These are phyloP conservation scores for Paramecium caudatum DNA, from an alignment of 73 alveolate species.

Conservation along the genomic window DNA sequence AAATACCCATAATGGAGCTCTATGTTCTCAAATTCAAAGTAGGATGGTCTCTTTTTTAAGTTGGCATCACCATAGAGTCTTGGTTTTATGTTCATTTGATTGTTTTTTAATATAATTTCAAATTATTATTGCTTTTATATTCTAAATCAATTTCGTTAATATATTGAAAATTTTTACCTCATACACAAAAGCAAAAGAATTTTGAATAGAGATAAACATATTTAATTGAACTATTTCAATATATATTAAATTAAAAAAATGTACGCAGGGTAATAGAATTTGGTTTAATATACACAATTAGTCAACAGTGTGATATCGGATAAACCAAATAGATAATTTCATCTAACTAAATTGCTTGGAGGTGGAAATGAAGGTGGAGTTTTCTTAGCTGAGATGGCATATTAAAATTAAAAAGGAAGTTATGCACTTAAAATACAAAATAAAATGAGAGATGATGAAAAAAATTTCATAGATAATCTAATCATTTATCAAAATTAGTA, in stretches of 20 bases:
- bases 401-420: background rate
- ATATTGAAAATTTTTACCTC: background rate
- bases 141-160: background rate
- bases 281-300: background rate
- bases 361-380: background rate
- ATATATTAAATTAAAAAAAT: too few species aligned
- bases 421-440: background rate
- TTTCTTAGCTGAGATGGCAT: background rate
- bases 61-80: constrained; percentile 75
- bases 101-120: constrained; percentile 41
- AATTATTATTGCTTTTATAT: background rate
- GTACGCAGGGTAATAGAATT: background rate
- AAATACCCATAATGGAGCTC: constrained; percentile 74
- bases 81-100: constrained; percentile 69
- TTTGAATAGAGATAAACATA: too few species aligned
- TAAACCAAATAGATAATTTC: background rate
- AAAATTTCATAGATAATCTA: background rate
- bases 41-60: constrained; percentile 72
- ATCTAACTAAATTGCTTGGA: background rate
- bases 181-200: too few species aligned
- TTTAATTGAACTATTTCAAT: background rate
- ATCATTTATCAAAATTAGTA: background rate
- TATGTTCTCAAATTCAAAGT: constrained; percentile 72
- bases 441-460: background rate
- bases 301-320: background rate